Percentiles rank a stretch among this genome's conserved stretches.
Conservation (phyloP, 1,284 basidiomycete species). For the Microbotryum violaceum region DNA sequence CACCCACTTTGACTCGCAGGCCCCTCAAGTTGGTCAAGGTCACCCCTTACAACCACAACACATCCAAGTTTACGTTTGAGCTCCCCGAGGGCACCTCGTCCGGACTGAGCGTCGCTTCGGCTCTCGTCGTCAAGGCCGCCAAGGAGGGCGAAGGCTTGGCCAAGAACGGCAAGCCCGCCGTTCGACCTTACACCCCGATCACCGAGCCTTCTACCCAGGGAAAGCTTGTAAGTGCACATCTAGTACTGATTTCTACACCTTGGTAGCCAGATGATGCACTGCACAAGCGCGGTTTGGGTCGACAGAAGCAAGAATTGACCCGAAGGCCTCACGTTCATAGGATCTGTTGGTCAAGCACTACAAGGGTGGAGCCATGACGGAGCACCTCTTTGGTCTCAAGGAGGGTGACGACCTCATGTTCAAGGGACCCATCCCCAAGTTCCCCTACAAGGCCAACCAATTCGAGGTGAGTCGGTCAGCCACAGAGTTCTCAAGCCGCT, state of each 20-base stretch:
- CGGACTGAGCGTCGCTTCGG: conserved; percentile 59
- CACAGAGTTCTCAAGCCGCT: too few species aligned
- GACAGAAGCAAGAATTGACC: too few species aligned
- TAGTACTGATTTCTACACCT: too few species aligned
- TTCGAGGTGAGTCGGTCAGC: conserved; percentile 45
- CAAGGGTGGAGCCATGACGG: conserved; percentile 43
- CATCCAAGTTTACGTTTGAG: conserved; percentile 75
- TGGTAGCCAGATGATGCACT: too few species aligned
- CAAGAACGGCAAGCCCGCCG: conserved; percentile 78
- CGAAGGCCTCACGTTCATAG: background rate
- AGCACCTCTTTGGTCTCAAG: conserved; percentile 39
- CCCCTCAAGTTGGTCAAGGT: conserved; percentile 78
- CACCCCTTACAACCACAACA: conserved; percentile 79
- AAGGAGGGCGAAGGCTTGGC: conserved; percentile 48
- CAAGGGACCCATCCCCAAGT: conserved; percentile 81
- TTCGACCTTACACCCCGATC: conserved; percentile 51
- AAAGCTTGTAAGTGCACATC: conserved; percentile 49
- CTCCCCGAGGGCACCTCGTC: conserved; percentile 73
- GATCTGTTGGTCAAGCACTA: conserved; percentile 76
- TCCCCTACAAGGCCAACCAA: conserved; percentile 52
- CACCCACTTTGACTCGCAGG: conserved; percentile 33
- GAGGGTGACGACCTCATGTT: conserved; percentile 69
- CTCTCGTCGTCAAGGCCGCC: conserved; percentile 49
- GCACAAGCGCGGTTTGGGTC: too few species aligned
- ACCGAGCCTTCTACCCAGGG: conserved; percentile 51